phyloP scores from a whole-genome alignment of 208 protist genomes.

The Lotmaria passim region DNA sequence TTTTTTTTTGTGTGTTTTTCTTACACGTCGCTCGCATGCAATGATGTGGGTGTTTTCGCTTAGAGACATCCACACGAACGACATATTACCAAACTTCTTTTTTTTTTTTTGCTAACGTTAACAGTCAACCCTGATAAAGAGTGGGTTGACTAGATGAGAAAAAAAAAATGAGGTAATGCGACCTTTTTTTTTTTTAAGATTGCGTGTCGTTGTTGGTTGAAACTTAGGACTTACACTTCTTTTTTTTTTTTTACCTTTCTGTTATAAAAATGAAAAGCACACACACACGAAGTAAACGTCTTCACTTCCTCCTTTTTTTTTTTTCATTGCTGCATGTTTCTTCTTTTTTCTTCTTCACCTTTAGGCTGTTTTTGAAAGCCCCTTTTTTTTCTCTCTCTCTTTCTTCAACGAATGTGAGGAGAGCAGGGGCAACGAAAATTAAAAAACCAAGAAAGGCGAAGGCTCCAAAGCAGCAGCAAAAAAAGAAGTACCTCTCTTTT shows the following conservation, averaged over 20 bases:
- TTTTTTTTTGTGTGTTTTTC: not conserved
- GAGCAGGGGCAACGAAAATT: too few species aligned
- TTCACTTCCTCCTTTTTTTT: too few species aligned
- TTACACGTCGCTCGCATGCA: not conserved
- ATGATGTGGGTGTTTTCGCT: slow-evolving; percentile 2
- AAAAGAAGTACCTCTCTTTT: too few species aligned
- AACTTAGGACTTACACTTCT: slow-evolving; percentile 27
- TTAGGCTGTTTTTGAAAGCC: not conserved
- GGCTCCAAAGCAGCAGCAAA: too few species aligned
- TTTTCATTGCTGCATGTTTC: slow-evolving; percentile 5
- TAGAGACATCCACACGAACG: not conserved
- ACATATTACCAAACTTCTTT: slow-evolving; percentile 22
- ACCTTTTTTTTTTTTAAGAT: slow-evolving; percentile 7
- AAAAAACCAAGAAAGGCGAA: too few species aligned
- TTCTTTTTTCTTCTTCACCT: slow-evolving; percentile 7
- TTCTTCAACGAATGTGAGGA: too few species aligned
- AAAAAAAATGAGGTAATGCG: slow-evolving; percentile 8
- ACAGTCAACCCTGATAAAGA: not conserved
- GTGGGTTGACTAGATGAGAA: slow-evolving; percentile 18
- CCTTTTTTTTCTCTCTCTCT: too few species aligned
- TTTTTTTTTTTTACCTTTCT: slow-evolving; percentile 16
- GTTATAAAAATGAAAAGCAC: slow-evolving; percentile 10
- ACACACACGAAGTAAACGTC: slow-evolving; percentile 5
- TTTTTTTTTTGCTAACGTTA: slow-evolving; percentile 1
- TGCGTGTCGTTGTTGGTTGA: slow-evolving; percentile 11